phyloP scores from a whole-genome alignment of 306 rosid species.

The Sesbania bispinosa region DNA sequence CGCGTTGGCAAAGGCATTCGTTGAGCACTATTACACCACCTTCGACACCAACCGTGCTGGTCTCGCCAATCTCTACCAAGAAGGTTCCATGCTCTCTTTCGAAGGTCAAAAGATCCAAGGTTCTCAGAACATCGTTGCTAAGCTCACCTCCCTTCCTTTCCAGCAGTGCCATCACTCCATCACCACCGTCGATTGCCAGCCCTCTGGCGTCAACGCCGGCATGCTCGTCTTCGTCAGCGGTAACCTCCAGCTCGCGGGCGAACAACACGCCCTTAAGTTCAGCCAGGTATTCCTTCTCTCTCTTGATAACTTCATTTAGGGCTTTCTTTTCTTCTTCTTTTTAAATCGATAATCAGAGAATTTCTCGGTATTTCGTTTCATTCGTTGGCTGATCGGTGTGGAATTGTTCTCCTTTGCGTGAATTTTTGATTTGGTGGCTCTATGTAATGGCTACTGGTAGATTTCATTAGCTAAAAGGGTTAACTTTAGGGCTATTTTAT shows the following conservation, averaged over 20 bases:
- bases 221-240: constrained; percentile 96
- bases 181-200: constrained; percentile 85
- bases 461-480: neutral
- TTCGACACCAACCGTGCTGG: constrained; percentile 63
- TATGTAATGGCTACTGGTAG: neutral
- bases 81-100: constrained; percentile 79
- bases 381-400: too few relatives aligned
- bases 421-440: too few relatives aligned
- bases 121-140: constrained; percentile 61
- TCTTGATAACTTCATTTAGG: neutral
- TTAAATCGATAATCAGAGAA: neutral
- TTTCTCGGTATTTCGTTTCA: neutral
- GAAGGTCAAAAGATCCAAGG: constrained; percentile 96
- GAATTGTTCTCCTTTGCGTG: neutral
- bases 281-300: constrained; percentile 64
- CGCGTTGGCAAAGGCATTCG: constrained; percentile 76
- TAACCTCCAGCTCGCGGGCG: constrained; percentile 88
- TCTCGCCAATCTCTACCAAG: constrained; percentile 62
- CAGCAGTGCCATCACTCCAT: constrained; percentile 88
- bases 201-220: constrained; percentile 74
- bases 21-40: constrained; percentile 76
- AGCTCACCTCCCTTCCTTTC: constrained; percentile 82
- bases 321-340: neutral
- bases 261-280: constrained; percentile 88
- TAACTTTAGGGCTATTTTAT: neutral